Evolutionary conservation across 352 stramenopile genomes (phyloP).

Genomic region (Globisporangium okanoganense): DNA sequence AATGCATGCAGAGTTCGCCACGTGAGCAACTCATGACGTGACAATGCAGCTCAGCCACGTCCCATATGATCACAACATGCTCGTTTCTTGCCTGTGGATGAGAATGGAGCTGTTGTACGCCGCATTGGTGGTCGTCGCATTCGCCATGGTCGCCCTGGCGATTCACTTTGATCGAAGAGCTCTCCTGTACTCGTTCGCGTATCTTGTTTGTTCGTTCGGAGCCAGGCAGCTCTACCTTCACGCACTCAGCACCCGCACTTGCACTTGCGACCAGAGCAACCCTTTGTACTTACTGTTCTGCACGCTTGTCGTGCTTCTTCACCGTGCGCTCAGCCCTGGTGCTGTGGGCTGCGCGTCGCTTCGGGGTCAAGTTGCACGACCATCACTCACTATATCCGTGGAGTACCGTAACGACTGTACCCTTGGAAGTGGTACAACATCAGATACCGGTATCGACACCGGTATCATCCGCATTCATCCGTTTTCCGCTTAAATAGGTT

Average conservation of each 20-base stretch:
- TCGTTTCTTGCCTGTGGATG: slow-evolving; percentile 28
- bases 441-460: neutral
- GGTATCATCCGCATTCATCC: too few relatives aligned
- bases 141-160: neutral
- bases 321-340: neutral
- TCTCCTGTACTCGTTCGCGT: neutral
- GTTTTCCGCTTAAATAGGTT: too few relatives aligned
- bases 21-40: neutral
- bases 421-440: neutral
- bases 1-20: neutral
- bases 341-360: neutral
- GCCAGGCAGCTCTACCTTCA: neutral
- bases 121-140: slow-evolving; percentile 8
- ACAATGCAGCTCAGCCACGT: neutral
- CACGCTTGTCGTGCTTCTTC: neutral
- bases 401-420: neutral
- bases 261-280: neutral
- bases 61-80: neutral
- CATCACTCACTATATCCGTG: neutral
- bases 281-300: neutral
- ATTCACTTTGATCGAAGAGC: neutral
- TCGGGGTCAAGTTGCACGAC: neutral
- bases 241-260: neutral
- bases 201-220: neutral
- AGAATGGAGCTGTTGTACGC: slow-evolving; percentile 35